These are phyloP conservation scores for Heritiera littoralis DNA, from an alignment of 345 rosid species.

Conservation along the genomic window DNA sequence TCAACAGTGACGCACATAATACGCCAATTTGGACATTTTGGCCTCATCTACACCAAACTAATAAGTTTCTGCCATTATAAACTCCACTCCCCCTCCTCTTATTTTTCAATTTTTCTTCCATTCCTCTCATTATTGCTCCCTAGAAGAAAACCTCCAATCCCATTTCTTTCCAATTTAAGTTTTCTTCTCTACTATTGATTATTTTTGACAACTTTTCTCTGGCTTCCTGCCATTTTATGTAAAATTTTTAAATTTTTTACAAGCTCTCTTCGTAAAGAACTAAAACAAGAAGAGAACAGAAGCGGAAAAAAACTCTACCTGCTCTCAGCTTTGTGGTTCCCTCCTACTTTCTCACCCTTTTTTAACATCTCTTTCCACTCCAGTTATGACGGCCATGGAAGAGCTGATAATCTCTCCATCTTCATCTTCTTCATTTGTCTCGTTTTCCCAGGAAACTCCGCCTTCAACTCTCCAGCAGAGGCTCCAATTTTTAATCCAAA, in stretches of 20 bases:
- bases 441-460: constrained; percentile 40
- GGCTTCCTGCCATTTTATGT: not conserved
- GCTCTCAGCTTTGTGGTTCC: not conserved
- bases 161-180: not conserved
- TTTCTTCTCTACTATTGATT: not conserved
- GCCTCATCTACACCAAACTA: not conserved
- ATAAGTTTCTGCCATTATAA: not conserved
- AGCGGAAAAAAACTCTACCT: not conserved
- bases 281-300: not conserved
- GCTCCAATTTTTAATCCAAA: constrained; percentile 49
- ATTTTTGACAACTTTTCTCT: not conserved
- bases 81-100: not conserved
- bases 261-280: not conserved
- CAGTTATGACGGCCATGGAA: constrained; percentile 37
- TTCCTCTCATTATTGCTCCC: not conserved
- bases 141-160: not conserved
- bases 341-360: not conserved
- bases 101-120: too few relatives aligned
- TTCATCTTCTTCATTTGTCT: constrained; percentile 47
- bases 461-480: constrained; percentile 52
- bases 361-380: not conserved
- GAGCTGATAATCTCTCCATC: constrained; percentile 52
- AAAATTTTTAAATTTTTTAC: not conserved
- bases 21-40: not conserved
- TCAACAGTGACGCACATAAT: constrained; percentile 13